Conservation (phyloP, 177 flowering plant species). For the Vitis hybrid region DNA sequence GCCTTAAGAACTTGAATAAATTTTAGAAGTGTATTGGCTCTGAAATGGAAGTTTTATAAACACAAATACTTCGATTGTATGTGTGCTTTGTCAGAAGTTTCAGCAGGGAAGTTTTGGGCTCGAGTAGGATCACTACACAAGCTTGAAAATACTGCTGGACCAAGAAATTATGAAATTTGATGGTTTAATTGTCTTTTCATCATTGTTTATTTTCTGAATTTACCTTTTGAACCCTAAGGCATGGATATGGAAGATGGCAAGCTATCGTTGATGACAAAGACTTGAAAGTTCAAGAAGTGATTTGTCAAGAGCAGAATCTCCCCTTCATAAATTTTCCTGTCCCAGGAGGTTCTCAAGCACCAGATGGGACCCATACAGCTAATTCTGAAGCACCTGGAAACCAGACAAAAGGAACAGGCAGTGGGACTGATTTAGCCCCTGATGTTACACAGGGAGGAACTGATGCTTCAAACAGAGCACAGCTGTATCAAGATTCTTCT, state of each 20-base stretch:
- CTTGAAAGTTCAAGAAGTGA: conserved; percentile 66
- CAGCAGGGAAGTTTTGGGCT: background rate
- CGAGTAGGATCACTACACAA: background rate
- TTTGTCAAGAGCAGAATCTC: conserved; percentile 85
- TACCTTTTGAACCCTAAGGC: conserved; percentile 41
- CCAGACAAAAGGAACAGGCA: conserved; percentile 29
- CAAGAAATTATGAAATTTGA: background rate
- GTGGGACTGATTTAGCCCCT: conserved; percentile 39
- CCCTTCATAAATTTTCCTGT: conserved; percentile 50
- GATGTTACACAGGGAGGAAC: conserved; percentile 39
- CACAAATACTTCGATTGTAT: background rate
- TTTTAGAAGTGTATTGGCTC: background rate
- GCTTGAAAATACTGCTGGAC: background rate
- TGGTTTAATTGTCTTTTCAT: conserved; percentile 3
- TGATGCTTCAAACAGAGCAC: conserved; percentile 45
- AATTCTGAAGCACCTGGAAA: conserved; percentile 28
- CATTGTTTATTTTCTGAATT: background rate
- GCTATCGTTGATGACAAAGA: conserved; percentile 94
- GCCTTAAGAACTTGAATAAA: background rate
- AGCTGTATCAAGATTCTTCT: conserved; percentile 52
- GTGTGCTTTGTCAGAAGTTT: background rate
- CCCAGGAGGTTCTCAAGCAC: conserved; percentile 50
- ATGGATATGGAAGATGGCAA: conserved; percentile 99
- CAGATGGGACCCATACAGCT: conserved; percentile 32
- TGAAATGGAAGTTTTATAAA: background rate